Evolutionary conservation across 176 grass and related monocot species (phyloP).

Genomic region (Olyra latifolia): DNA sequence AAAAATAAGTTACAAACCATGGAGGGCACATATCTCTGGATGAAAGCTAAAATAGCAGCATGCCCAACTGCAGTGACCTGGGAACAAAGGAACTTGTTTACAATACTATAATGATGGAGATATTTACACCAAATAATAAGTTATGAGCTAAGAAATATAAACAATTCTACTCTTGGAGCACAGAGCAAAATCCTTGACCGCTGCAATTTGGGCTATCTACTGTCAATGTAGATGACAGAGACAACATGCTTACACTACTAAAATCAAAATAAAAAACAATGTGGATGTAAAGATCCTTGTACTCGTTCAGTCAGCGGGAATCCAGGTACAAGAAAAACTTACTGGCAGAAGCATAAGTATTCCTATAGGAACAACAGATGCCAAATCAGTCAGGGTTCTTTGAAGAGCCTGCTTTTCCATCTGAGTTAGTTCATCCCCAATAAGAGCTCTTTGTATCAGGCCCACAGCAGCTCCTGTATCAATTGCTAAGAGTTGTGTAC

Average conservation of each 20-base stretch:
- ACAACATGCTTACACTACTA: not conserved
- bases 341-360: conserved; percentile 99
- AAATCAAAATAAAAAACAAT: conserved; percentile 37
- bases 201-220: not conserved
- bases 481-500: conserved; percentile 91
- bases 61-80: conserved; percentile 97
- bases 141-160: conserved; percentile 3
- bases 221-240: conserved; percentile 1
- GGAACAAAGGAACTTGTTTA: conserved; percentile 29
- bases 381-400: conserved; percentile 96
- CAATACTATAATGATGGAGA: not conserved
- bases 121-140: conserved; percentile 13
- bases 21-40: conserved; percentile 96
- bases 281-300: not conserved
- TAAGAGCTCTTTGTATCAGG: conserved; percentile 84
- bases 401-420: conserved; percentile 98
- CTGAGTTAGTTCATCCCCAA: conserved; percentile 91
- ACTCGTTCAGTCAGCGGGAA: conserved; percentile 10
- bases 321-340: conserved; percentile 44
- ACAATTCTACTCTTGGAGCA: not conserved
- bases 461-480: conserved; percentile 82
- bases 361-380: conserved; percentile 98
- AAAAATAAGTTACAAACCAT: conserved; percentile 60
- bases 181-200: conserved; percentile 25
- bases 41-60: conserved; percentile 98